Base-by-base conservation (phyloP, 2,329 filamentous ascomycete genomes). In the Epichloe amarillans region DNA sequence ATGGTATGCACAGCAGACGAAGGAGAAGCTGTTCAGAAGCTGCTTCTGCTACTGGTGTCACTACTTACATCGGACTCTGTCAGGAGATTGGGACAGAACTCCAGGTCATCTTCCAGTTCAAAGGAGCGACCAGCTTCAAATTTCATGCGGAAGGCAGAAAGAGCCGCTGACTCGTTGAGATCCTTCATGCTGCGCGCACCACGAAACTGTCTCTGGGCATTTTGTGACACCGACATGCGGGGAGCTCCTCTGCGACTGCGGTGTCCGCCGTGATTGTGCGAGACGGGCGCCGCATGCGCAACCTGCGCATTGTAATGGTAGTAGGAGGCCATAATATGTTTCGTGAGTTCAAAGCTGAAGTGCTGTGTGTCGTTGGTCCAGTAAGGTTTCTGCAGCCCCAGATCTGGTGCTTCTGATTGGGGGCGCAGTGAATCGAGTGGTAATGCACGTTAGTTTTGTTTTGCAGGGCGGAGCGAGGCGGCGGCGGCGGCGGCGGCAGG, bases 51-150 rank as follows among this genome's bases (percentile, higher is more conserved):
- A 3, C 46, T 48, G 36, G 47, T 30, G 40, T 44, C 53, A 47
- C 21, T 58, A 80, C 78, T 78, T 82, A 95, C 89, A 81, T 95
- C 89, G 69, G 80, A 89, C 71, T 96, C 90, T 37, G 89, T 95
- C 72, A 97, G 75, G 60, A 97, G 79, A 66, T 84, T 83, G 56
- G 91, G 91, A 71, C 90, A 96, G 69, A 97, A 97, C 69, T 95
- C 85, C 71, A 95, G 78, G 66, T 97, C 91, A 66, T 97, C 91
- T 63, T 96, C 91, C 55, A 97, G 77, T 60, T 97, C 91, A 63
- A 97, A 97, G 10, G 90, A 95, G 53, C 89, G 82, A 53, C 87
- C 88, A 56, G 88, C 86, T 72, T 97, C 90, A 60, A 95, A 95
- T 64, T 89, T 84, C 58, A 81, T 81, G 60, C 91, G 86, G 73